These are phyloP conservation scores for Cyberlindnera maclurae DNA, from an alignment of 805 yeast species.

Conservation along the genomic window DNA sequence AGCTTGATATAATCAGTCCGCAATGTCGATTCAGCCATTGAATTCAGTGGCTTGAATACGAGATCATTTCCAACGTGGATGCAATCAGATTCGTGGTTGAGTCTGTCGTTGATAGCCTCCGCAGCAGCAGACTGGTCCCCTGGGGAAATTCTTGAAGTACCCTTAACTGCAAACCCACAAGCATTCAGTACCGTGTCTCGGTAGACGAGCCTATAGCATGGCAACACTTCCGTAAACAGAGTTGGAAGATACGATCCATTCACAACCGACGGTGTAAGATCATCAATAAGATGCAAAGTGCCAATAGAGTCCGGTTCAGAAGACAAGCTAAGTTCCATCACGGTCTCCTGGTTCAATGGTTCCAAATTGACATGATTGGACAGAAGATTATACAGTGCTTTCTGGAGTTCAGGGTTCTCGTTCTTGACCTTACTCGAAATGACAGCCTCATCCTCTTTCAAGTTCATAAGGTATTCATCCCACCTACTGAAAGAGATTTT, in stretches of 20 bases:
- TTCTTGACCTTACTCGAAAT: slow-evolving; percentile 18
- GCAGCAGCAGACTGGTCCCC: slow-evolving; percentile 42
- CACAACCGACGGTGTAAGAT: slow-evolving; percentile 48
- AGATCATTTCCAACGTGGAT: slow-evolving; percentile 50
- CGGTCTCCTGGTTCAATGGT: slow-evolving; percentile 41
- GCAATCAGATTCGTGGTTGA: slow-evolving; percentile 52
- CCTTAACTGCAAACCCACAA: slow-evolving; percentile 29
- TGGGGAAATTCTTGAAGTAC: slow-evolving; percentile 12
- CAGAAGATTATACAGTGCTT: slow-evolving; percentile 38
- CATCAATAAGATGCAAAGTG: slow-evolving; percentile 33
- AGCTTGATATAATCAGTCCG: slow-evolving; percentile 41
- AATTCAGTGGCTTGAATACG: slow-evolving; percentile 48
- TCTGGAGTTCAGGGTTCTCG: slow-evolving; percentile 27
- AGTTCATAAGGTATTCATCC: slow-evolving; percentile 58
- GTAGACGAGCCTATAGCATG: slow-evolving; percentile 51
- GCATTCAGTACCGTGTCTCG: slow-evolving; percentile 47
- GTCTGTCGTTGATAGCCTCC: slow-evolving; percentile 52
- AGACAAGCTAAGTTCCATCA: slow-evolving; percentile 58
- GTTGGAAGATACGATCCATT: slow-evolving; percentile 61
- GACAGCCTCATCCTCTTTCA: slow-evolving; percentile 34
- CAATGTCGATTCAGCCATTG: slow-evolving; percentile 23
- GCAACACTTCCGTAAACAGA: slow-evolving; percentile 50
- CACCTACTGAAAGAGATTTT: slow-evolving; percentile 73
- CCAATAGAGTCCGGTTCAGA: slow-evolving; percentile 56
- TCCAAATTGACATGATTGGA: slow-evolving; percentile 33